phyloP scores from a whole-genome alignment of 2,329 filamentous ascomycete genomes.

The Botryosphaeria agaves region DNA sequence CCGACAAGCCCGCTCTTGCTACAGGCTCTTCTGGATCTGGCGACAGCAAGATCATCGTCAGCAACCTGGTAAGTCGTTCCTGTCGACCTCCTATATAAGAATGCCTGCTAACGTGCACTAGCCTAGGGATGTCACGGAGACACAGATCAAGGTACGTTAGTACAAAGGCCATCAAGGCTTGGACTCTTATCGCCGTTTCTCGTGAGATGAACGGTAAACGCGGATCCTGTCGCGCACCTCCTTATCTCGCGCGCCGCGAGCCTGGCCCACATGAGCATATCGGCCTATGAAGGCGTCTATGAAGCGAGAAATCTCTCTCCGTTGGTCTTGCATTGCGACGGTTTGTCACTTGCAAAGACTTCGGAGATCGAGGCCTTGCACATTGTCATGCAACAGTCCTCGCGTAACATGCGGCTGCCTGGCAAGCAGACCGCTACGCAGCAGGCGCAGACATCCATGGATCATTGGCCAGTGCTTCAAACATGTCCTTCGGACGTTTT shows the following conservation, averaged over 20 bases:
- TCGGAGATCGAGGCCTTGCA: too few species aligned
- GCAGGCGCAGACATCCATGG: conserved; percentile 13
- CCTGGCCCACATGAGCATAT: too few species aligned
- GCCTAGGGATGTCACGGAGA: conserved; percentile 92
- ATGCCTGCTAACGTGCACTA: conserved; percentile 34
- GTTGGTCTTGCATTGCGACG: conserved; percentile 13
- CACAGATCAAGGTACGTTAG: conserved; percentile 99
- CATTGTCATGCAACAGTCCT: too few species aligned
- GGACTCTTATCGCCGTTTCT: conserved; percentile 11
- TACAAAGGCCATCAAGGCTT: conserved; percentile 37
- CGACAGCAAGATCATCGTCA: conserved; percentile 96
- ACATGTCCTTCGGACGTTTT: too few species aligned
- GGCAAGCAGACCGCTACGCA: conserved; percentile 30
- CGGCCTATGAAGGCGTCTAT: too few species aligned
- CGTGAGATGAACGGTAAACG: conserved; percentile 6
- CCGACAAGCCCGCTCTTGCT: conserved; percentile 40
- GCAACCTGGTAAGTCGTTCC: conserved; percentile 70
- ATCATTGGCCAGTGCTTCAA: not conserved
- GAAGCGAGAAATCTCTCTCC: conserved; percentile 12
- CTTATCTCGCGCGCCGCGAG: too few species aligned
- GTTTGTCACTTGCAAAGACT: too few species aligned
- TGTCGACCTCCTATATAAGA: too few species aligned
- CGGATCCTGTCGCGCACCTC: too few species aligned
- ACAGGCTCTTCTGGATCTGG: conserved; percentile 45
- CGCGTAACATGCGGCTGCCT: too few species aligned